Evolutionary conservation across 2,329 filamentous ascomycete genomes (phyloP), one percentile per base, ranked within the genome.

Genomic region (Diplodia seriata): DNA sequence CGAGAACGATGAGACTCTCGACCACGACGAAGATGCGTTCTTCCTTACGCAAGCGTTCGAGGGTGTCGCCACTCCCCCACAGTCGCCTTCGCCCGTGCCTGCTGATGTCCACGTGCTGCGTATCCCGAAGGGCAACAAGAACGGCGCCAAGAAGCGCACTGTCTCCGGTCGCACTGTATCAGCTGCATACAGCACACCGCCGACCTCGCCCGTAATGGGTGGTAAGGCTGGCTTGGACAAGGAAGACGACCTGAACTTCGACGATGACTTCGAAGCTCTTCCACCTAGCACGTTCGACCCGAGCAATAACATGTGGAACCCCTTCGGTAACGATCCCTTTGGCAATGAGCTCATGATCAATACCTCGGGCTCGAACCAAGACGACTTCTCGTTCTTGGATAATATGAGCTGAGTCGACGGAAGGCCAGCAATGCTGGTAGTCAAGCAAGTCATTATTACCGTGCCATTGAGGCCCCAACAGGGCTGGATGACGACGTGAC

Each of bases 151-250:
- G 43, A 49, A 67, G 36, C 66, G 66, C 23, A 53, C 55, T 2
- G 31, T 49, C 3, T 67, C 66, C 20, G 66, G 66, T 9, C 66
- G 66, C n/a, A 67, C 66, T 7, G 66, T 67, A n/a, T 61, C 77
- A 9, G 76, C 76, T 63, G 76, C 75, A 3, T 79, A 78, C 68
- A 74, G 75, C 31, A 79, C 77, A 40, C 77, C 77, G 4, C 77
- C 77, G 9, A 77, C 77, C 15, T 79, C 77, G 11, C 77, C 77
- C 15, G 31, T 57, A 33, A 55, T 67, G 47, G 43, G 43, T 20
- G n/a, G 40, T 4, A 57, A 59, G 54, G 47, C 49, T 12, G 56
- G 49, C 49, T 51, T 57, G 43, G 47, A 59, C 56, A 54, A 43
- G 43, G 9, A 33, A 15, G 56, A 67, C 15, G 65, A 67, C 49